Conservation (phyloP, 139 green algal genomes). For the Chlamydomonas schloesseri region DNA sequence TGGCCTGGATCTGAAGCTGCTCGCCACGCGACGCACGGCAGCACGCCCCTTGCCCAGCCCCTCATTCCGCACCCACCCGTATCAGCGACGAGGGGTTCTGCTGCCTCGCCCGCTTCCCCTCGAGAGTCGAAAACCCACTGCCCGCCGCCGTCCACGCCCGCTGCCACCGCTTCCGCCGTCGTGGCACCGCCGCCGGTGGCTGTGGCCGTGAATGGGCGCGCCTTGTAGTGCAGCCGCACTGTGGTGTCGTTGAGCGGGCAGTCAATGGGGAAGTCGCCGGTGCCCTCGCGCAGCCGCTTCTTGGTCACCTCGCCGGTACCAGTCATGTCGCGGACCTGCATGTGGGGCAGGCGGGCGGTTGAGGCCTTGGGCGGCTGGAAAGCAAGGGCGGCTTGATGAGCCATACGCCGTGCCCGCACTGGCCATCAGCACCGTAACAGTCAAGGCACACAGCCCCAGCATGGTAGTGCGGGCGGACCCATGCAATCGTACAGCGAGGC, state of each 20-base stretch:
- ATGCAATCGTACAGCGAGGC: too few relatives aligned
- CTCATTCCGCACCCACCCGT: constrained; percentile 49
- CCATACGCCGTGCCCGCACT: too few relatives aligned
- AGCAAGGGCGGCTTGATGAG: too few relatives aligned
- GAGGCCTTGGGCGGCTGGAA: neutral
- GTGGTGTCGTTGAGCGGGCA: constrained; percentile 86
- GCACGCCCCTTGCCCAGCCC: too few relatives aligned
- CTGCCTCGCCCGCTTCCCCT: neutral
- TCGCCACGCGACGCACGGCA: too few relatives aligned
- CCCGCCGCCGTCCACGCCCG: neutral
- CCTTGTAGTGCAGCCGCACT: constrained; percentile 74
- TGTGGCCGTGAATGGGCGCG: constrained; percentile 5
- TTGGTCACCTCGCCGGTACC: constrained; percentile 83
- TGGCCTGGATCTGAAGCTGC: too few relatives aligned
- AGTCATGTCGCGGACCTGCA: constrained; percentile 83
- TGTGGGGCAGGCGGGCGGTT: neutral
- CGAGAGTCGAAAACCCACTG: constrained; percentile 49
- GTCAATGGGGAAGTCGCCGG: constrained; percentile 86
- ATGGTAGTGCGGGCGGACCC: too few relatives aligned
- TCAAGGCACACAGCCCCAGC: too few relatives aligned
- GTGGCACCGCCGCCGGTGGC: neutral
- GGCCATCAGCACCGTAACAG: too few relatives aligned
- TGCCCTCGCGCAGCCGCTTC: constrained; percentile 69
- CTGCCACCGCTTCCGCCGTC: neutral
- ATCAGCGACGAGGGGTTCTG: constrained; percentile 55